These are phyloP conservation scores for Coniochaeta prunicola DNA, from an alignment of 2,329 filamentous ascomycete species.

Conservation along the genomic window DNA sequence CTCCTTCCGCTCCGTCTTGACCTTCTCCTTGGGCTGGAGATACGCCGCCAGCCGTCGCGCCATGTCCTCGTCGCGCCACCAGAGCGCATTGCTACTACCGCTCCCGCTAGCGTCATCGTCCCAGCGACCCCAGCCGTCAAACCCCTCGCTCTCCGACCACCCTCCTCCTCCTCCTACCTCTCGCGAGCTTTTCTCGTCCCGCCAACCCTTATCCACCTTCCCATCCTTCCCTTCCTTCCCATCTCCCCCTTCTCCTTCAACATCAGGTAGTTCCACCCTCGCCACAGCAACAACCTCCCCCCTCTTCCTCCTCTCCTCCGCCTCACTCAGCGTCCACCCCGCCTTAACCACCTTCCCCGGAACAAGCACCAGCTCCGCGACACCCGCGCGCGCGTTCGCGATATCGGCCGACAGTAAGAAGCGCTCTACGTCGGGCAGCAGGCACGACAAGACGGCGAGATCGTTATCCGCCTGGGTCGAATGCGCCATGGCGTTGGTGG, in stretches of 20 bases:
- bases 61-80: constrained; percentile 41
- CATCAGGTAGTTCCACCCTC: constrained; percentile 17
- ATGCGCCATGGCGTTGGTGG: not conserved
- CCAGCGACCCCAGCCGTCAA: constrained; percentile 40
- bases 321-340: constrained; percentile 27
- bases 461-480: constrained; percentile 5
- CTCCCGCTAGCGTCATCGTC: constrained; percentile 15
- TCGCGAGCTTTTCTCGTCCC: too few species aligned
- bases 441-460: constrained; percentile 22
- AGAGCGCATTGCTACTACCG: constrained; percentile 19
- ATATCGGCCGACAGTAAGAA: constrained; percentile 29
- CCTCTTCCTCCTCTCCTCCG: constrained; percentile 16
- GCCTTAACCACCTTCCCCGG: constrained; percentile 31
- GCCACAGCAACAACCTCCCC: constrained; percentile 25
- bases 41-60: constrained; percentile 35
- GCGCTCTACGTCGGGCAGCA: constrained; percentile 32
- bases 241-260: not conserved
- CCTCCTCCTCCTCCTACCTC: not conserved
- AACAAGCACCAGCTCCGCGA: constrained; percentile 37
- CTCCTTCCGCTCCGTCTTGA: constrained; percentile 17
- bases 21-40: constrained; percentile 27
- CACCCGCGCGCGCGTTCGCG: constrained; percentile 19
- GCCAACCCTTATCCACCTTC: not conserved
- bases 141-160: constrained; percentile 13
- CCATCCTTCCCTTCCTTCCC: not conserved